Percentiles rank a stretch among this genome's conserved stretches.
Conservation (phyloP, 2,329 filamentous ascomycete genomes). For the Juglanconis juglandina region DNA sequence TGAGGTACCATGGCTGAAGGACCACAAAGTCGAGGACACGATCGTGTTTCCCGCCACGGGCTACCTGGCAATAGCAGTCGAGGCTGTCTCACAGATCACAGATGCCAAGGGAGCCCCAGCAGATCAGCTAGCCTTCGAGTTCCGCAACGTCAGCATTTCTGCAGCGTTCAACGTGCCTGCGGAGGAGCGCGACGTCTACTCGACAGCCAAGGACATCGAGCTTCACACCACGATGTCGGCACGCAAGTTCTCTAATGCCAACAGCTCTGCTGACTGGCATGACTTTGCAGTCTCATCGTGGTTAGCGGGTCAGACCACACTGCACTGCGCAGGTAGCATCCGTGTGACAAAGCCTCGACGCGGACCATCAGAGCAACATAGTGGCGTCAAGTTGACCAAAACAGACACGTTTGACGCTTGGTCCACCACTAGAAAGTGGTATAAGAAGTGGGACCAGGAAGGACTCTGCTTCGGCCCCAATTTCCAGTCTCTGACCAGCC, state of each 20-base stretch:
- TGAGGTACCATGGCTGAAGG: conserved; percentile 46
- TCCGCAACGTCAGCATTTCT: conserved; percentile 45
- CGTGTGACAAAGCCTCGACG: not conserved
- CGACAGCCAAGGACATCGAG: not conserved
- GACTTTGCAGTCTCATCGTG: not conserved
- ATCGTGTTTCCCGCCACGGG: conserved; percentile 54
- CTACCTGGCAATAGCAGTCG: conserved; percentile 48
- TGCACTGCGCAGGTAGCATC: not conserved
- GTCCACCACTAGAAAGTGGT: not conserved
- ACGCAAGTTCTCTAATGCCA: not conserved
- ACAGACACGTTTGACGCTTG: not conserved
- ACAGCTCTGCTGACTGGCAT: not conserved
- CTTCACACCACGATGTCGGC: not conserved
- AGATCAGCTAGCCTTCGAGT: conserved; percentile 25
- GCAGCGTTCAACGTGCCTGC: conserved; percentile 42
- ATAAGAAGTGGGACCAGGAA: not conserved
- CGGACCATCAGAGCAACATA: no score
- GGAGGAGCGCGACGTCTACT: not conserved
- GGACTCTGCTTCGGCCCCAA: not conserved
- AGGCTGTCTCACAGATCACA: conserved; percentile 40
- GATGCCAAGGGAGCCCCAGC: conserved; percentile 18
- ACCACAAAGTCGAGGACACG: conserved; percentile 55
- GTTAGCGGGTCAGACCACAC: not conserved
- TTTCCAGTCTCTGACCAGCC: not conserved
- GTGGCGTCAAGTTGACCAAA: no score